These are phyloP conservation scores for Paecilomyces sp. DNA, from an alignment of 2,329 filamentous ascomycete species.

Conservation along the genomic window DNA sequence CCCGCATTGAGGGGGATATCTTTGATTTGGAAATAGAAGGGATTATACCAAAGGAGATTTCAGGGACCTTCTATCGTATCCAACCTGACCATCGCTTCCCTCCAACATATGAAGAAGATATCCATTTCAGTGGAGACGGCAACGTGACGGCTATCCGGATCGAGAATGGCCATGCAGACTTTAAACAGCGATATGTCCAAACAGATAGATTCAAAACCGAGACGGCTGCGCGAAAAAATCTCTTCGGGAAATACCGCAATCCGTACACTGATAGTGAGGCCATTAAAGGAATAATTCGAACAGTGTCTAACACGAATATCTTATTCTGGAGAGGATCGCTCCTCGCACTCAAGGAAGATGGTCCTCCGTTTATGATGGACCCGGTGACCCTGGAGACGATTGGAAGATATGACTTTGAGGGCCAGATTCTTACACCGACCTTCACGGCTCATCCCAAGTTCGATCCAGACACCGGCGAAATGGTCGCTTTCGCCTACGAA, in stretches of 20 bases:
- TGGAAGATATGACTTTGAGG: slow-evolving; percentile 44
- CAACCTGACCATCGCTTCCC: slow-evolving; percentile 45
- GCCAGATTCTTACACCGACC: slow-evolving; percentile 41
- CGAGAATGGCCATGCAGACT: slow-evolving; percentile 34
- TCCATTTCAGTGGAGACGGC: slow-evolving; percentile 42
- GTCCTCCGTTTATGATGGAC: slow-evolving; percentile 45
- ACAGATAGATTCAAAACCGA: slow-evolving; percentile 37
- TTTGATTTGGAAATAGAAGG: slow-evolving; percentile 26
- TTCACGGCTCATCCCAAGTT: slow-evolving; percentile 50
- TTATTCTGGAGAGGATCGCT: slow-evolving; percentile 51
- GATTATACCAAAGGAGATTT: slow-evolving; percentile 34
- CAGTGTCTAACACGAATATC: slow-evolving; percentile 53
- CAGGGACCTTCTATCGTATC: slow-evolving; percentile 39
- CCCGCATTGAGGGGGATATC: slow-evolving; percentile 27
- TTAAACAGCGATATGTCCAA: slow-evolving; percentile 36
- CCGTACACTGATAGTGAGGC: slow-evolving; percentile 44
- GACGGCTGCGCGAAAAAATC: slow-evolving; percentile 25
- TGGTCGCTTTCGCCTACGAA: slow-evolving; percentile 47
- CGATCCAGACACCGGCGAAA: slow-evolving; percentile 45
- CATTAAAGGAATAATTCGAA: slow-evolving; percentile 49
- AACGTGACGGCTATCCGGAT: slow-evolving; percentile 37
- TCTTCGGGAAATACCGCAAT: slow-evolving; percentile 54
- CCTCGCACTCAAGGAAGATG: slow-evolving; percentile 37
- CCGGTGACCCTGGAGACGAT: slow-evolving; percentile 42
- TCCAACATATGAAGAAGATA: slow-evolving; percentile 50